A percentile compares a stretch with the other conserved stretches of the same genome.
phyloP scores from a whole-genome alignment of 2,329 filamentous ascomycete genomes.

The Shiraia bambusicola region DNA sequence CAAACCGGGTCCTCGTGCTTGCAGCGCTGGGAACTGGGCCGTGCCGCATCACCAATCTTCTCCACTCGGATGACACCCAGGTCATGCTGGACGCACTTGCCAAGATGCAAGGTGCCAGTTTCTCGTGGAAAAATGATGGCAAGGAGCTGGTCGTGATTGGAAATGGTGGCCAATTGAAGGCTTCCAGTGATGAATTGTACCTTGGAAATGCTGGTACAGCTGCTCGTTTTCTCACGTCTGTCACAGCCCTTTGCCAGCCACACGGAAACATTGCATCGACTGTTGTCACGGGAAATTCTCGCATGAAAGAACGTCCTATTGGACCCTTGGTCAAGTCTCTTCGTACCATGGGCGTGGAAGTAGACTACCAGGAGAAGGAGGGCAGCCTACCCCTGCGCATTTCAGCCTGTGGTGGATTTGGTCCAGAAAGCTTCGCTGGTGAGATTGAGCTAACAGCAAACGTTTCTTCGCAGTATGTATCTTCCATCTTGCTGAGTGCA shows the following conservation, averaged over 20 bases:
- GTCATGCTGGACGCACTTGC: constrained; percentile 94
- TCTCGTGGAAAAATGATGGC: constrained; percentile 93
- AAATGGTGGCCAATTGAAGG: constrained; percentile 81
- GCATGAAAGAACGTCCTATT: constrained; percentile 96
- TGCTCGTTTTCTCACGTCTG: constrained; percentile 90
- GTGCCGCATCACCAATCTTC: constrained; percentile 85
- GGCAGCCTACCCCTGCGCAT: constrained; percentile 83
- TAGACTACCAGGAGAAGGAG: constrained; percentile 82
- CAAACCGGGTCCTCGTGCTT: constrained; percentile 90
- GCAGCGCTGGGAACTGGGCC: constrained; percentile 84
- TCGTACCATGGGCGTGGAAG: constrained; percentile 78
- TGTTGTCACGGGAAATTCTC: constrained; percentile 85
- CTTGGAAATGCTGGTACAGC: constrained; percentile 96
- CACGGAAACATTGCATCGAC: constrained; percentile 64
- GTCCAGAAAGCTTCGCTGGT: constrained; percentile 70
- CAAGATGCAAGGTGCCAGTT: constrained; percentile 80
- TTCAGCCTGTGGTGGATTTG: constrained; percentile 59
- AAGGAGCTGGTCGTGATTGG: constrained; percentile 86
- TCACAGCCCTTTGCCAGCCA: constrained; percentile 78
- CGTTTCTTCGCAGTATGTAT: constrained; percentile 98
- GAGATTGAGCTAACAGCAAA: constrained; percentile 90
- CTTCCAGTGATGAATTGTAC: constrained; percentile 77
- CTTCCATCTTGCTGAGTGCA: constrained; percentile 92
- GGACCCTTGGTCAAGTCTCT: constrained; percentile 90
- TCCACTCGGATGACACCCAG: constrained; percentile 96